These are phyloP conservation scores for Oenanthe sinensis DNA, from an alignment of 129 eudicot genomes.

Conservation along the genomic window DNA sequence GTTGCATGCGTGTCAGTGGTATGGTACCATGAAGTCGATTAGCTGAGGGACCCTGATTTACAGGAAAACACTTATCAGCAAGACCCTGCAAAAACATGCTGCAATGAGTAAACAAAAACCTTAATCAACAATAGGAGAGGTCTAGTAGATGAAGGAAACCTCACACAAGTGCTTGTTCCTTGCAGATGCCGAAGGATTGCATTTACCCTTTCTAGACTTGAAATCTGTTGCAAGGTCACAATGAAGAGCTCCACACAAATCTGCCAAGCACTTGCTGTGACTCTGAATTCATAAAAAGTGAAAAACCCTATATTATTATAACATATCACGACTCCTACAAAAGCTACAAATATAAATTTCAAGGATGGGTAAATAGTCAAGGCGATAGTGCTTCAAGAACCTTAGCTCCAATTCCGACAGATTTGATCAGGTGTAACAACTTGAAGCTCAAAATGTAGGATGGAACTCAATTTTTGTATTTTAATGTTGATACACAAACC, in stretches of 20 bases:
- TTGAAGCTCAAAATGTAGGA: not conserved
- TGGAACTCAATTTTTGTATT: not conserved
- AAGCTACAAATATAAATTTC: not conserved
- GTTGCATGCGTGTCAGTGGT: not conserved
- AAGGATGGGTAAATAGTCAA: not conserved
- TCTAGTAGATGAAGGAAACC: slow-evolving; percentile 39
- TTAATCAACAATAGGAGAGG: slow-evolving; percentile 5
- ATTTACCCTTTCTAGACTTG: slow-evolving; percentile 48
- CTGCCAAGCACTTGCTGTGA: slow-evolving; percentile 78
- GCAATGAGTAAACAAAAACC: slow-evolving; percentile 14
- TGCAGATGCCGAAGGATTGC: slow-evolving; percentile 88
- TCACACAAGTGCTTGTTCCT: slow-evolving; percentile 85
- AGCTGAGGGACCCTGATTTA: slow-evolving; percentile 71
- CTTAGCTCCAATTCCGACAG: not conserved
- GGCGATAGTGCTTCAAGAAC: not conserved
- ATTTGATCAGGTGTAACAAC: not conserved
- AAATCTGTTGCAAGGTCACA: slow-evolving; percentile 55
- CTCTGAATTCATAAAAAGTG: slow-evolving; percentile 43
- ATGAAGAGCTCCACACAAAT: slow-evolving; percentile 88
- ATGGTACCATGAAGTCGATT: slow-evolving; percentile 75
- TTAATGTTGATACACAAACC: not conserved
- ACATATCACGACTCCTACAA: not conserved
- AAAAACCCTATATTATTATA: not conserved
- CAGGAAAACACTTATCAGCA: slow-evolving; percentile 80
- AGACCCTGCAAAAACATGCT: slow-evolving; percentile 51